Base-by-base conservation (phyloP, 345 rosid species). In the Eucalyptus marginata region DNA sequence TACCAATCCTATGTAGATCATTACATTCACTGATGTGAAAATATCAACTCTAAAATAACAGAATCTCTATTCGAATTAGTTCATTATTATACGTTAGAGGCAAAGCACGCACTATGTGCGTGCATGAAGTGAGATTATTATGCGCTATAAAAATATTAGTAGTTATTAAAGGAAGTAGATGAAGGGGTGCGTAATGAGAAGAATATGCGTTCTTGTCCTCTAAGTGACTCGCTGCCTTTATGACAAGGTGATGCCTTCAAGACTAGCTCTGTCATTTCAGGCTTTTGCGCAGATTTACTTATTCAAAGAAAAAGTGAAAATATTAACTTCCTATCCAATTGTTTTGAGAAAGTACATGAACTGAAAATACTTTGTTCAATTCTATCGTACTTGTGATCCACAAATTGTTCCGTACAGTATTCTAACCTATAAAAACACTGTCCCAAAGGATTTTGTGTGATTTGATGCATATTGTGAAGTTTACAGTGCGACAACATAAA, bases 401-500 rank as follows among this genome's bases (percentile, higher is more conserved):
- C 62, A 24, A 22, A 56, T 56, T 56, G 62, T 22, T 0, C 62
- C 29, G 62, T 56, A 22, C 62, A 22, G 3, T 56, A 24, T 24
- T 56, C 29, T 56, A 56, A 56, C 29, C 62, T 22, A 56, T 56
- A 56, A 56, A 56, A 10, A 56, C 62, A 56, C 13, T 9, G 62
- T 56, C 62, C 62, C 13, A 56, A 24, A 56, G 29, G 62, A 24
- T 56, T 56, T 56, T 9, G 5, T 22, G 62, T 56, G 1, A 10
- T 24, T 56, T 56, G 62, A 24, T 24, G 29, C 29, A 56, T 9
- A 56, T 24, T 24, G 0, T 56, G 62, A 56, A 56, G 62, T 56
- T 24, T 56, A 24, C 0, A 10, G 13, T 64, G 18, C 0, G 5
- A 64, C 16, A 7, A 64, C 20, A n/a, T 2, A n/a, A n/a, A 1